These are phyloP conservation scores for Boletus coccyginus DNA, from an alignment of 768 basidiomycete species.

Conservation along the genomic window DNA sequence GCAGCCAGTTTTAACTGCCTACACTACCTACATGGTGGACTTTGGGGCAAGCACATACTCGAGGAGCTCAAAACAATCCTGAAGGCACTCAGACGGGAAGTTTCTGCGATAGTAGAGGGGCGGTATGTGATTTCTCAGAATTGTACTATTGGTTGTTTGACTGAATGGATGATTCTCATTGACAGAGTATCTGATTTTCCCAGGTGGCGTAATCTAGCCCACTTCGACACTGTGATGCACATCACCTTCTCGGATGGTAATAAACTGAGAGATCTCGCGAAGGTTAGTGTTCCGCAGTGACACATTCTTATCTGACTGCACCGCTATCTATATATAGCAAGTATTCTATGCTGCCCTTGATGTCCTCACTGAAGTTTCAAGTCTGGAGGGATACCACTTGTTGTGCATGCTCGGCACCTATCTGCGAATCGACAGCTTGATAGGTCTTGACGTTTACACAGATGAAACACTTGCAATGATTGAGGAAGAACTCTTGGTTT, in stretches of 20 bases:
- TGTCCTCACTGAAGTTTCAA: neutral
- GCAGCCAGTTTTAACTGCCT: neutral
- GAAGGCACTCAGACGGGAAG: neutral
- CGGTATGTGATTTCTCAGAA: neutral
- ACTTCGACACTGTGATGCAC: neutral
- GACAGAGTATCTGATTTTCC: neutral
- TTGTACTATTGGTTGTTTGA: neutral
- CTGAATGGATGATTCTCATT: neutral
- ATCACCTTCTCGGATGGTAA: constrained; percentile 1
- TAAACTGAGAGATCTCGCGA: neutral
- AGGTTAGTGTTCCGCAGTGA: neutral
- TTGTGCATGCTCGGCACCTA: constrained; percentile 31
- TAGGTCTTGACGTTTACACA: constrained; percentile 32
- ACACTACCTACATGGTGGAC: neutral
- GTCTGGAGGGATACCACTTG: constrained; percentile 22
- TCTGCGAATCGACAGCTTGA: constrained; percentile 29
- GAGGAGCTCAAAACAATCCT: neutral
- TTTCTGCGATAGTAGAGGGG: neutral
- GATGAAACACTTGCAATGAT: neutral
- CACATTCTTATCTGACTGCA: neutral
- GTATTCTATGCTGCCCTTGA: neutral
- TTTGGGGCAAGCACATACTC: neutral
- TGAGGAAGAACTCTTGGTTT: neutral
- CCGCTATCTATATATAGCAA: neutral
- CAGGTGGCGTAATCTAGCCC: neutral